A percentile compares a stretch with the other conserved stretches of the same genome.
phyloP scores from a whole-genome alignment of 805 yeast species.

The Ascoidea tarda region DNA sequence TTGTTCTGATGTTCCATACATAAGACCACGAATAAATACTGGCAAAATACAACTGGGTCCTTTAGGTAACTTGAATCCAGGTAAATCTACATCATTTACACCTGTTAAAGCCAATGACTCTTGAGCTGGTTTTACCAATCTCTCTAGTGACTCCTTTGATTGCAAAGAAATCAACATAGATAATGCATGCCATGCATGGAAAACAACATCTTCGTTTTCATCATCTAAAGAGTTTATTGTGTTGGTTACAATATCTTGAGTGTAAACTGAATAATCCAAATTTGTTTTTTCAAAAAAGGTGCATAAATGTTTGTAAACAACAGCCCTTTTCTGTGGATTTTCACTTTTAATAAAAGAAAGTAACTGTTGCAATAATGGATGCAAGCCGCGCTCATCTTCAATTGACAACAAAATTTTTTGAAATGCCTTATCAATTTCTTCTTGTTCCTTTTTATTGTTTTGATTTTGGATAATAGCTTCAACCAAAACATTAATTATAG shows the following conservation, averaged over 20 bases:
- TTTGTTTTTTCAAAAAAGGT: conserved; percentile 51
- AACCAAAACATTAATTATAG: conserved; percentile 63
- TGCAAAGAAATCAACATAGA: conserved; percentile 53
- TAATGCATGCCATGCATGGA: conserved; percentile 51
- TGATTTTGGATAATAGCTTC: conserved; percentile 33
- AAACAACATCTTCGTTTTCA: conserved; percentile 43
- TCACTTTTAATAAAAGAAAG: conserved; percentile 67
- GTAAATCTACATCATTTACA: conserved; percentile 45
- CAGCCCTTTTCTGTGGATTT: conserved; percentile 46
- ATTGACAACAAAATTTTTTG: conserved; percentile 63
- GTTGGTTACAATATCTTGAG: conserved; percentile 60
- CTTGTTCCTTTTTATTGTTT: conserved; percentile 16
- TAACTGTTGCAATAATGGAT: conserved; percentile 73
- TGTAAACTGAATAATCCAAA: conserved; percentile 60
- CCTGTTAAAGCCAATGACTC: conserved; percentile 59
- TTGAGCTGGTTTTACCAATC: conserved; percentile 66
- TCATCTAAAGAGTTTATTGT: conserved; percentile 67
- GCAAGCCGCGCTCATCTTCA: conserved; percentile 64
- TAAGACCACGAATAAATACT: conserved; percentile 83
- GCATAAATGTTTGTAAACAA: conserved; percentile 53
- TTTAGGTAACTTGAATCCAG: conserved; percentile 62
- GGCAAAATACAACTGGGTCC: conserved; percentile 87
- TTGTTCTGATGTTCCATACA: conserved; percentile 80
- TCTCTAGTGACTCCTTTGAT: conserved; percentile 64
- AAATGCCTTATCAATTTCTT: conserved; percentile 38